Conservation (phyloP, 345 rosid genomes). For the Gossypium sturtianum region DNA sequence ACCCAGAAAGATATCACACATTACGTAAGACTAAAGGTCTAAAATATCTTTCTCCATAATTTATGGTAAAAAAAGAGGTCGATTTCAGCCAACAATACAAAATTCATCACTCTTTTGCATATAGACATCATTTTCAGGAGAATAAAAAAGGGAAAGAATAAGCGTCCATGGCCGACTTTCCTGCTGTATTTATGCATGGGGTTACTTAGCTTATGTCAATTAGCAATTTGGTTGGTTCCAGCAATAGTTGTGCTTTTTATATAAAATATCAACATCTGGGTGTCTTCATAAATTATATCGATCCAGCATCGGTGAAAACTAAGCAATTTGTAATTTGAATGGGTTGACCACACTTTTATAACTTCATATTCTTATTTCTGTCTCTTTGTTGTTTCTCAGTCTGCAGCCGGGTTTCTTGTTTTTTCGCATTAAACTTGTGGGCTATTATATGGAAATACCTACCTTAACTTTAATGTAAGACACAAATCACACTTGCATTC, state of each 20-base stretch:
- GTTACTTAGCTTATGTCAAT: slow-evolving; percentile 33
- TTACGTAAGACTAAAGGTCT: not conserved
- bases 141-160: not conserved
- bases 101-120: slow-evolving; percentile 1
- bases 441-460: not conserved
- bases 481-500: too few species aligned
- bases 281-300: slow-evolving; percentile 46
- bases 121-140: slow-evolving; percentile 18
- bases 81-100: not conserved
- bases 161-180: slow-evolving; percentile 26
- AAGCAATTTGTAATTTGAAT: slow-evolving; percentile 20
- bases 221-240: slow-evolving; percentile 14
- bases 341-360: slow-evolving; percentile 31
- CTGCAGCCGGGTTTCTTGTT: slow-evolving; percentile 14
- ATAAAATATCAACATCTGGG: not conserved
- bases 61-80: not conserved
- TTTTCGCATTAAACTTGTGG: not conserved
- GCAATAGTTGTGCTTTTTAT: too few species aligned
- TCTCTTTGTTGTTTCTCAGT: slow-evolving; percentile 37
- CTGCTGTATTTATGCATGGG: slow-evolving; percentile 34
- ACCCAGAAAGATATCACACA: not conserved
- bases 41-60: not conserved
- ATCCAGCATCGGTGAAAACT: slow-evolving; percentile 29
- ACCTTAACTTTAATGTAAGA: not conserved
- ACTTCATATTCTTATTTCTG: slow-evolving; percentile 31